Evolutionary conservation across 148 eudicot genomes (phyloP).

Genomic region (Agrostemma githago): DNA sequence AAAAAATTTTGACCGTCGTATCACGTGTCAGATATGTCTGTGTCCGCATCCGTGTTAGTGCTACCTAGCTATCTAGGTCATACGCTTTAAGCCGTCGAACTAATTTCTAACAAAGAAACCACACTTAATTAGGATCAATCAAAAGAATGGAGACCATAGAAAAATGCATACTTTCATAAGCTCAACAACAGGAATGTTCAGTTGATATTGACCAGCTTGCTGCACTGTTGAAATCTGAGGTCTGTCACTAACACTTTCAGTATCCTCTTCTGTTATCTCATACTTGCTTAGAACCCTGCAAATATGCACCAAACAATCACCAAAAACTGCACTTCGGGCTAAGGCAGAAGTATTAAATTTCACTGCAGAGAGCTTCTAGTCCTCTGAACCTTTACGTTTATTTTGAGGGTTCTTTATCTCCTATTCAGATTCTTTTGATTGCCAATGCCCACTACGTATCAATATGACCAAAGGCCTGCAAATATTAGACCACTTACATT

Average conservation of each 20-base stretch:
- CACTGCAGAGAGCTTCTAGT: not conserved
- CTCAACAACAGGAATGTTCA: slow-evolving; percentile 86
- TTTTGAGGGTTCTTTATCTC: not conserved
- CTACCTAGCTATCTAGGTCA: not conserved
- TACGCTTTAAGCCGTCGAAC: not conserved
- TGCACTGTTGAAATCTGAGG: slow-evolving; percentile 46
- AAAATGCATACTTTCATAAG: slow-evolving; percentile 62
- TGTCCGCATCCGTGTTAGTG: too few relatives aligned
- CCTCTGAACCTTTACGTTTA: not conserved
- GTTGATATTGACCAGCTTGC: slow-evolving; percentile 71
- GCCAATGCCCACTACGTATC: not conserved
- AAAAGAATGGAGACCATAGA: not conserved
- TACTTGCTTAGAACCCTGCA: slow-evolving; percentile 83
- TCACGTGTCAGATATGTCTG: too few relatives aligned
- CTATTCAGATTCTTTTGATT: not conserved
- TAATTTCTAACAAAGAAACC: slow-evolving; percentile 5
- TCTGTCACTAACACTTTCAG: slow-evolving; percentile 50
- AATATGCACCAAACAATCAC: not conserved
- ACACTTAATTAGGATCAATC: not conserved
- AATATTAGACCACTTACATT: slow-evolving; percentile 45
- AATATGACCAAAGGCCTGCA: not conserved
- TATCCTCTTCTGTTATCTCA: slow-evolving; percentile 73
- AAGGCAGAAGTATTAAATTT: not conserved
- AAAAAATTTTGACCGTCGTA: too few relatives aligned
- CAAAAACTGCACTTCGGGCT: not conserved